These are phyloP conservation scores for Vaccinium darrowii DNA, from an alignment of 148 eudicot species.

Conservation along the genomic window DNA sequence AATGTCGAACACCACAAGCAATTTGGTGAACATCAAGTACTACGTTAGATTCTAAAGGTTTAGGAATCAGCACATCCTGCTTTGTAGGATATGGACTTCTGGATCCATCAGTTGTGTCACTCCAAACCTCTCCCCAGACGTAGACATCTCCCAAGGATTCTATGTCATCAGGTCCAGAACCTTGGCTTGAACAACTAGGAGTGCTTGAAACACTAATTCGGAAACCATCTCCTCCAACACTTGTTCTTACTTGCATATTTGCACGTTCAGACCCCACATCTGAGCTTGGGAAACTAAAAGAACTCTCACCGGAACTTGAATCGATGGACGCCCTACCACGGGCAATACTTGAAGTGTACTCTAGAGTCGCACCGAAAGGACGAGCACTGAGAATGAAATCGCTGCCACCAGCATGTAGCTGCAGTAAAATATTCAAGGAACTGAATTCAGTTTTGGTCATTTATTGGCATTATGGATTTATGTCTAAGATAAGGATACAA, in stretches of 20 bases:
- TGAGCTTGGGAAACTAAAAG: slow-evolving; percentile 28
- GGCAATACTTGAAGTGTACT: slow-evolving; percentile 38
- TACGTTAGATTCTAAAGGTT: slow-evolving; percentile 72
- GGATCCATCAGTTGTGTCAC: slow-evolving; percentile 45
- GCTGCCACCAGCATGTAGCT: slow-evolving; percentile 41
- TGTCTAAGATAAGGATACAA: slow-evolving; percentile 5
- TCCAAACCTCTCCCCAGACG: slow-evolving; percentile 83
- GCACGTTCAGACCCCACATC: slow-evolving; percentile 62
- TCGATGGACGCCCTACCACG: slow-evolving; percentile 53
- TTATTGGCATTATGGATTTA: background rate
- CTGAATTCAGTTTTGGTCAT: slow-evolving; percentile 1
- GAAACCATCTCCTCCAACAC: slow-evolving; percentile 60
- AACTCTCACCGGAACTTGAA: slow-evolving; percentile 23
- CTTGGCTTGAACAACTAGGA: slow-evolving; percentile 72
- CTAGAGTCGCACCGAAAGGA: slow-evolving; percentile 48
- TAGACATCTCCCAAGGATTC: slow-evolving; percentile 82
- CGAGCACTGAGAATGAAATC: slow-evolving; percentile 39
- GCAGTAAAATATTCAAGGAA: slow-evolving; percentile 20
- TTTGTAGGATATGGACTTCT: slow-evolving; percentile 28
- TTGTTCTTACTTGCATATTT: slow-evolving; percentile 64
- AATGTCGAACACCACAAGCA: slow-evolving; percentile 73
- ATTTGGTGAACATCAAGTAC: slow-evolving; percentile 84
- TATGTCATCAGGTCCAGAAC: slow-evolving; percentile 77
- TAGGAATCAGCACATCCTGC: slow-evolving; percentile 55
- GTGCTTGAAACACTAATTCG: slow-evolving; percentile 80